Evolutionary conservation across 1,284 basidiomycete genomes (phyloP).

Genomic region (Apiotrichum domesticum): DNA sequence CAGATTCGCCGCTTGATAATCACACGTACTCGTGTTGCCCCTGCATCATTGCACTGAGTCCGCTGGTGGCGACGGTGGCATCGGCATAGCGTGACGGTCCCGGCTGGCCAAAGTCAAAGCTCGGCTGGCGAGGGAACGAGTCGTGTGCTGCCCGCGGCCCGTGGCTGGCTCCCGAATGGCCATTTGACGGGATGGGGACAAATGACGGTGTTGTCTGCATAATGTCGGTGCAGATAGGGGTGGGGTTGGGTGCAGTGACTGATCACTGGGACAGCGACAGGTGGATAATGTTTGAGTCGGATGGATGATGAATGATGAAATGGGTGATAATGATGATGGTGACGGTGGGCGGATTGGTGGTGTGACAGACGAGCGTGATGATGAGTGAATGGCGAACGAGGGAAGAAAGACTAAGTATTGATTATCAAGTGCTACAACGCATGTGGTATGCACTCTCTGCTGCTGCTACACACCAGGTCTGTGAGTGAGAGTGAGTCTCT

Average conservation of each 20-base stretch:
- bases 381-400: not conserved
- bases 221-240: not conserved
- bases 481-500: too few relatives aligned
- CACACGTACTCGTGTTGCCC: conserved; percentile 1
- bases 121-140: conserved; percentile 8
- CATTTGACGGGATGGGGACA: conserved; percentile 12
- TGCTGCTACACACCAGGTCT: too few relatives aligned
- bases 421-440: too few relatives aligned
- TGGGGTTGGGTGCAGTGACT: not conserved
- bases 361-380: not conserved
- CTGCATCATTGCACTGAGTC: conserved; percentile 15
- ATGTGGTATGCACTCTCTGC: too few relatives aligned
- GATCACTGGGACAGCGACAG: too few relatives aligned
- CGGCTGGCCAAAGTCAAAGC: conserved; percentile 5
- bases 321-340: not conserved
- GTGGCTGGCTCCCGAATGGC: not conserved
- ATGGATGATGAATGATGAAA: not conserved
- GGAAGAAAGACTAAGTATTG: too few relatives aligned
- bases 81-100: conserved; percentile 7
- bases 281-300: not conserved
- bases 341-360: not conserved
- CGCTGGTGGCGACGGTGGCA: not conserved
- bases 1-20: not conserved
- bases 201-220: conserved; percentile 14
- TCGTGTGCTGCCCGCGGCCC: not conserved